phyloP scores from a whole-genome alignment of 2,329 filamentous ascomycete genomes.

The Teratosphaeria epicoccoides region DNA sequence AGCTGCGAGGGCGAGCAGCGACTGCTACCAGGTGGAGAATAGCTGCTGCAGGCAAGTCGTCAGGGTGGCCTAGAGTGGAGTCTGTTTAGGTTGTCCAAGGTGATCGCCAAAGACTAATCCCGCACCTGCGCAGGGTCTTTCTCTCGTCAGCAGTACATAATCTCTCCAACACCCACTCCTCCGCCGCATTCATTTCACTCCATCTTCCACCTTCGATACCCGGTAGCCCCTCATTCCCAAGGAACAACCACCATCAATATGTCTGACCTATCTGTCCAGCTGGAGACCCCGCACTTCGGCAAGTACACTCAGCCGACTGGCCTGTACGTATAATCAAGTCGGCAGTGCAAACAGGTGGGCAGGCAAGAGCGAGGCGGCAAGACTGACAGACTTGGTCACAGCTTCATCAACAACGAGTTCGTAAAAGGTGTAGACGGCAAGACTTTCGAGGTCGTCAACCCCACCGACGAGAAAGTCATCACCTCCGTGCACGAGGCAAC shows the following conservation, averaged over 20 bases:
- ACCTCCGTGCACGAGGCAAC: slow-evolving; percentile 71
- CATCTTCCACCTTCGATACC: neutral
- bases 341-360: neutral
- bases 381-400: slow-evolving; percentile 23
- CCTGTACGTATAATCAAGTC: slow-evolving; percentile 35
- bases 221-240: neutral
- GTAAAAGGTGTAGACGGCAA: slow-evolving; percentile 73
- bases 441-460: slow-evolving; percentile 89
- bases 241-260: slow-evolving; percentile 11
- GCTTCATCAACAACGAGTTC: slow-evolving; percentile 91
- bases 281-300: slow-evolving; percentile 58
- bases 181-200: slow-evolving; percentile 2
- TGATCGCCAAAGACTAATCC: neutral
- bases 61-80: slow-evolving; percentile 2
- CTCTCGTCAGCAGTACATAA: slow-evolving; percentile 9
- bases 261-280: slow-evolving; percentile 45
- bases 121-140: neutral
- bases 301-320: slow-evolving; percentile 44
- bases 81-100: neutral
- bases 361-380: neutral
- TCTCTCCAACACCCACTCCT: slow-evolving; percentile 8
- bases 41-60: neutral
- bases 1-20: neutral
- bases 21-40: slow-evolving; percentile 4
- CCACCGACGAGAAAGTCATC: slow-evolving; percentile 73